Base-by-base conservation (phyloP, 306 rosid genomes). In the Fagus crenata region DNA sequence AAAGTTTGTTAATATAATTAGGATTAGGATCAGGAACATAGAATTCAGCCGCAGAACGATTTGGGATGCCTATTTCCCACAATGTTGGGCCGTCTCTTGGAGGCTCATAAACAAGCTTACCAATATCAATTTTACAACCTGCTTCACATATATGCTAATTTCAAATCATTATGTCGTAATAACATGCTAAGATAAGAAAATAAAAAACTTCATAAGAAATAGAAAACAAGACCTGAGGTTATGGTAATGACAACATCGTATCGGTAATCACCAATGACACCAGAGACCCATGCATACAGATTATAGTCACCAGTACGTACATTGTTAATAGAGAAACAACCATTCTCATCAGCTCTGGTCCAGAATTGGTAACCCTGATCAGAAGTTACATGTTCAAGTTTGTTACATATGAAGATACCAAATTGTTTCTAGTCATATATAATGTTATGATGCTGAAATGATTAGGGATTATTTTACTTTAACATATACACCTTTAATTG, bases 11-110 rank as follows among this genome's bases (percentile, higher is more conserved):
- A 75, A 90, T 78, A 35, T 87, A 90, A 58, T 70, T 88, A 11
- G 96, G 96, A 73, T 90, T 82, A 37, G 98, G 96, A 80, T 90
- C 93, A 15, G 97, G 97, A 60, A 90, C 82, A 70, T 84, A 90
- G 81, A 95, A 92, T 77, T 92, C 96, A 22, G 89, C 88, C 33
- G 97, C 96, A 0, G 93, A 74, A 18, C 97, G 97, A 83, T 95
- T 93, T 7, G 98, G 97, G 63, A 88, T 76, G 54, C 97, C 97
- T 71, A 94, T 94, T 90, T 94, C 98, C 98, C 98, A 94, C 70
- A 90, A 69, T 49, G 98, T 95, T 14, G 96, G 90, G 1, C 96
- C 98, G 71, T 86, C 87, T 85, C 98, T 90, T 49, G 89, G 97
- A 6, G 97, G 91, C 36, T 87, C 90, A 75, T 85, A 90, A 0